Conservation (phyloP, 352 stramenopile genomes). For the Phytophthora crassamura region DNA sequence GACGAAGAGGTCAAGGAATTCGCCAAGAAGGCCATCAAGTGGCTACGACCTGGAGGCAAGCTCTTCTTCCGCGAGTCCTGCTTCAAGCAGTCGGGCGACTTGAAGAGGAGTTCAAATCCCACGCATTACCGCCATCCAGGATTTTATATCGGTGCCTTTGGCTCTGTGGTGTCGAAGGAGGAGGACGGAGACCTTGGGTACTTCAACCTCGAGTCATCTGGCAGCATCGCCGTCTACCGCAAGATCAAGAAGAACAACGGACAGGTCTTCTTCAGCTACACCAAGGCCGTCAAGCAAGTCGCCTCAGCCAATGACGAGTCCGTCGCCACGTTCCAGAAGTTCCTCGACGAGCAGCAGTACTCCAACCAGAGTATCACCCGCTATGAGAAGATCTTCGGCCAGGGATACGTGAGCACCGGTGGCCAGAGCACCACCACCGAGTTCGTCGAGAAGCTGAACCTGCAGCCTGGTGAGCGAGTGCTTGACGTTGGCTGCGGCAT, state of each 20-base stretch:
- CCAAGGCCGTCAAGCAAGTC: conserved; percentile 54
- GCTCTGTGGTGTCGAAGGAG: conserved; percentile 57
- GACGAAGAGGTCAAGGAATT: conserved; percentile 66
- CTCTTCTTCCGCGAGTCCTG: conserved; percentile 78
- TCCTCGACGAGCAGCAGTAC: conserved; percentile 77
- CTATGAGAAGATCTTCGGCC: conserved; percentile 81
- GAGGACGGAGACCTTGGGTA: conserved; percentile 46
- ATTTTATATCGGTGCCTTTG: conserved; percentile 70
- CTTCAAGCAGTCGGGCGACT: conserved; percentile 67
- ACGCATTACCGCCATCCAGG: conserved; percentile 73
- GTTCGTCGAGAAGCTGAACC: conserved; percentile 71
- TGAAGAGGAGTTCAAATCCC: conserved; percentile 68
- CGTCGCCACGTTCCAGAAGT: conserved; percentile 71
- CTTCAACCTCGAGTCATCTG: conserved; percentile 72
- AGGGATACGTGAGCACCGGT: conserved; percentile 76
- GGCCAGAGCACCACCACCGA: conserved; percentile 73
- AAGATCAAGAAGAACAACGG: conserved; percentile 88
- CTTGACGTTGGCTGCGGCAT: conserved; percentile 92
- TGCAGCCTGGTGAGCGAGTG: conserved; percentile 70
- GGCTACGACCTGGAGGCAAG: conserved; percentile 66
- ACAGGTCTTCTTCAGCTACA: conserved; percentile 79
- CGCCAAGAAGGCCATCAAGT: conserved; percentile 66
- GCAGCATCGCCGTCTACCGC: conserved; percentile 68
- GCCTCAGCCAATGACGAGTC: conserved; percentile 29
- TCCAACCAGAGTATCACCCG: conserved; percentile 72